Conservation (phyloP, 805 yeast genomes). For the Metschnikowia noctiluminum region DNA sequence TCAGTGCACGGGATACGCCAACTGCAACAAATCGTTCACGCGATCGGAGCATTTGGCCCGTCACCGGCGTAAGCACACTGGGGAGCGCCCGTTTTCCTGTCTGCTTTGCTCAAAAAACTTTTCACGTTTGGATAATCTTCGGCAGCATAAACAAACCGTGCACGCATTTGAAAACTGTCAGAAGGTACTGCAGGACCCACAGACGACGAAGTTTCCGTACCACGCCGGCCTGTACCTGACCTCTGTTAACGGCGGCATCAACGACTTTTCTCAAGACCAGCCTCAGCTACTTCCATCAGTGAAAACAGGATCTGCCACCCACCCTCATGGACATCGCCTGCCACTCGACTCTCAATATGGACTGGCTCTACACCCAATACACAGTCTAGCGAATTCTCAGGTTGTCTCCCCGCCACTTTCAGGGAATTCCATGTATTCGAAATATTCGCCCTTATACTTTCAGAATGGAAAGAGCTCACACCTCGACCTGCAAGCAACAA, state of each 20-base stretch:
- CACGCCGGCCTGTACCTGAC: neutral
- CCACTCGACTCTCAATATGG: neutral
- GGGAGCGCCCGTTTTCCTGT: conserved; percentile 90
- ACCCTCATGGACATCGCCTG: neutral
- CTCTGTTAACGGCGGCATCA: neutral
- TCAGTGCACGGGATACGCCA: conserved; percentile 82
- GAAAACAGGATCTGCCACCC: neutral
- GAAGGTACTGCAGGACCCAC: neutral
- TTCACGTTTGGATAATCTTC: conserved; percentile 78
- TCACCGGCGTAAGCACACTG: conserved; percentile 90
- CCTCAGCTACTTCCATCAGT: neutral
- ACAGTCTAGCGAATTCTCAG: neutral
- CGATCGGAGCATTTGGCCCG: conserved; percentile 90
- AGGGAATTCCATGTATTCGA: neutral
- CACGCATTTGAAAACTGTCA: conserved; percentile 38
- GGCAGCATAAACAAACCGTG: conserved; percentile 86
- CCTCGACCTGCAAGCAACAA: neutral
- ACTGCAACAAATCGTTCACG: conserved; percentile 84
- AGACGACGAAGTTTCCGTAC: neutral
- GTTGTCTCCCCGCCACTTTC: neutral
- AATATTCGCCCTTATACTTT: neutral
- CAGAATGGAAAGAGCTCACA: neutral
- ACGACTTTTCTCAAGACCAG: neutral
- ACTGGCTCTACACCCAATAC: neutral
- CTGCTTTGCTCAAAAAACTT: conserved; percentile 76